These are phyloP conservation scores for Lagerstroemia speciosa DNA, from an alignment of 345 rosid species.

Conservation along the genomic window DNA sequence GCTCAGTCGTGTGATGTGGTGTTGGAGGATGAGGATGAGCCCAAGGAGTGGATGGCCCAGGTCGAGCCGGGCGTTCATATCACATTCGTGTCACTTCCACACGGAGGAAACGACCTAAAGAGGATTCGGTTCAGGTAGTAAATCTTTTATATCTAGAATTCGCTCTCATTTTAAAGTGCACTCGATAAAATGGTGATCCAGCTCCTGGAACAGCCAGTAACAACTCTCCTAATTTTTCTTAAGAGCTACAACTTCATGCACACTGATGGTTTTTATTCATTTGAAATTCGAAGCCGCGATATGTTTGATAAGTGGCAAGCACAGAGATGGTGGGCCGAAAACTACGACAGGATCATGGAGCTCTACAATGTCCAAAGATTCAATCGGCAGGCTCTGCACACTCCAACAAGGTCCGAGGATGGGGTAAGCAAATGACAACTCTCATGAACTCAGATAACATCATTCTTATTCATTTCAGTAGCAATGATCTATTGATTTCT, in stretches of 20 bases:
- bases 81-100: constrained; percentile 82
- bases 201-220: too few species aligned
- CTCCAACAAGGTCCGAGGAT: constrained; percentile 87
- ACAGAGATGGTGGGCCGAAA: constrained; percentile 98
- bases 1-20: constrained; percentile 62
- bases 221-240: not conserved
- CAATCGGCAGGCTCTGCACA: constrained; percentile 84
- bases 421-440: constrained; percentile 38
- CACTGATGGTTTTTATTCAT: constrained; percentile 14
- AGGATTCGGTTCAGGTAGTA: constrained; percentile 80
- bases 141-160: not conserved
- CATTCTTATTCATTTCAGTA: too few species aligned
- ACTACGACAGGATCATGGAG: constrained; percentile 88
- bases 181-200: not conserved
- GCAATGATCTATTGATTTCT: too few species aligned
- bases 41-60: constrained; percentile 99
- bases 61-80: constrained; percentile 99
- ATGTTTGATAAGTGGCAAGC: constrained; percentile 98
- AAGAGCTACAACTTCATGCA: not conserved
- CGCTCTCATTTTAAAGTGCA: not conserved
- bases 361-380: constrained; percentile 96
- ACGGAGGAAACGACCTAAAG: constrained; percentile 88
- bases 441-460: too few species aligned
- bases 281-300: constrained; percentile 62
- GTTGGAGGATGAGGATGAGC: constrained; percentile 65